phyloP scores from a whole-genome alignment of 2,329 filamentous ascomycete genomes.

The Fusarium sp. region DNA sequence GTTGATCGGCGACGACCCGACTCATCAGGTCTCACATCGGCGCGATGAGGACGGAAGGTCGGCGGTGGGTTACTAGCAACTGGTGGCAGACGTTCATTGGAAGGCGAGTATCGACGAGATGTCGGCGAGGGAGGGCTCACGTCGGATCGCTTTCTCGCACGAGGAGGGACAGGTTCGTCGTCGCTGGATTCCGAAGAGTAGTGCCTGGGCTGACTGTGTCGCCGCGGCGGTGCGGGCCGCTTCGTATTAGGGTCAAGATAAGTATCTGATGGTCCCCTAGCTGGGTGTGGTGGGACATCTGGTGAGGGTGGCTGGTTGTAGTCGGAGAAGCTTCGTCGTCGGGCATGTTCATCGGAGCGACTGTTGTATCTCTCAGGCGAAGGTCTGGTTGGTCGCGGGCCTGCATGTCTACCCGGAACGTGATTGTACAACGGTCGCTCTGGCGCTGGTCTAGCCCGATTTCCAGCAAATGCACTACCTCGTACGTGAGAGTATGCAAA shows the following conservation, averaged over 20 bases:
- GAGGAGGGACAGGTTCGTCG: slow-evolving; percentile 51
- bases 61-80: slow-evolving; percentile 42
- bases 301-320: slow-evolving; percentile 55
- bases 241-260: slow-evolving; percentile 53
- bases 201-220: slow-evolving; percentile 63
- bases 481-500: slow-evolving; percentile 54
- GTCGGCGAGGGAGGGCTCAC: slow-evolving; percentile 45
- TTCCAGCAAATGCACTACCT: slow-evolving; percentile 46
- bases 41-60: slow-evolving; percentile 50
- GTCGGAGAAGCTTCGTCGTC: slow-evolving; percentile 65
- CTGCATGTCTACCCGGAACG: slow-evolving; percentile 53
- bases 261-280: slow-evolving; percentile 44
- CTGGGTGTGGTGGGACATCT: slow-evolving; percentile 43
- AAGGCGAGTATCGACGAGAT: slow-evolving; percentile 51
- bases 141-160: slow-evolving; percentile 44
- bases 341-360: slow-evolving; percentile 56
- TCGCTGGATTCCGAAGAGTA: slow-evolving; percentile 58
- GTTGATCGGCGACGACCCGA: slow-evolving; percentile 47
- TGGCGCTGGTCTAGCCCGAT: slow-evolving; percentile 48
- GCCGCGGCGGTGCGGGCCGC: slow-evolving; percentile 51
- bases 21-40: slow-evolving; percentile 53
- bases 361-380: slow-evolving; percentile 53
- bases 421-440: slow-evolving; percentile 56
- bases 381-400: slow-evolving; percentile 49
- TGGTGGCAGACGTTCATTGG: slow-evolving; percentile 46